These are phyloP conservation scores for Combretum micranthum DNA, from an alignment of 345 rosid genomes.

Conservation along the genomic window DNA sequence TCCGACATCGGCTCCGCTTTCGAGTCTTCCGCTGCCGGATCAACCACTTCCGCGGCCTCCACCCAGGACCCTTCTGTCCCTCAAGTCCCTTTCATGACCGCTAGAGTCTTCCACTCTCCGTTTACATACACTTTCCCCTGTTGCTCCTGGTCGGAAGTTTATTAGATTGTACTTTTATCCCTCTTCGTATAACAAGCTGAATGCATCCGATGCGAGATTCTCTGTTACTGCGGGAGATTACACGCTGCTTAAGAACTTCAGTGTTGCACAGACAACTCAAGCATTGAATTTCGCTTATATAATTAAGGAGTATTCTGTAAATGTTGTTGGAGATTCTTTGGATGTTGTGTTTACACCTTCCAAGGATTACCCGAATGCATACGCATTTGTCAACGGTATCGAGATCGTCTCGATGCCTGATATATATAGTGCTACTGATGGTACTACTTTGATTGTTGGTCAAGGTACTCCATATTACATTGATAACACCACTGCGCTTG, in stretches of 20 bases:
- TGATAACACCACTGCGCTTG: conserved; percentile 12
- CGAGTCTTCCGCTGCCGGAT: conserved; percentile 30
- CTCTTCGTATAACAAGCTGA: conserved; percentile 45
- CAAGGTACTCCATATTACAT: not conserved
- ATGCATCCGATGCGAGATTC: conserved; percentile 47
- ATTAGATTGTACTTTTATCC: conserved; percentile 76
- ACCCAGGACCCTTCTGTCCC: conserved; percentile 63
- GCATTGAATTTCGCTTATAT: conserved; percentile 54
- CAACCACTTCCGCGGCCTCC: conserved; percentile 38
- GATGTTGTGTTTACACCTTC: conserved; percentile 58
- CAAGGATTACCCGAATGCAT: conserved; percentile 30
- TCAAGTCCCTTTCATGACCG: conserved; percentile 66
- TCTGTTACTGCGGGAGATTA: conserved; percentile 48
- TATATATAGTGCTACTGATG: conserved; percentile 9
- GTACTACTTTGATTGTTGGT: conserved; percentile 12
- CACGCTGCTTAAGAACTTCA: conserved; percentile 74
- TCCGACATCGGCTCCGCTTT: conserved; percentile 58
- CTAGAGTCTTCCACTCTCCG: conserved; percentile 54
- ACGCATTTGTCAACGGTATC: conserved; percentile 81
- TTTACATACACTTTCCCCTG: conserved; percentile 71
- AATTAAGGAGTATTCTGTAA: conserved; percentile 55
- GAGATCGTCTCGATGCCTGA: conserved; percentile 84
- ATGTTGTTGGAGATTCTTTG: conserved; percentile 43
- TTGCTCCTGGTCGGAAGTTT: conserved; percentile 64
- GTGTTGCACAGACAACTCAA: conserved; percentile 58